Percentiles rank a stretch among this genome's conserved stretches.
Conservation (phyloP, 192 early-diverging fungal species). For the Backusella luteola region DNA sequence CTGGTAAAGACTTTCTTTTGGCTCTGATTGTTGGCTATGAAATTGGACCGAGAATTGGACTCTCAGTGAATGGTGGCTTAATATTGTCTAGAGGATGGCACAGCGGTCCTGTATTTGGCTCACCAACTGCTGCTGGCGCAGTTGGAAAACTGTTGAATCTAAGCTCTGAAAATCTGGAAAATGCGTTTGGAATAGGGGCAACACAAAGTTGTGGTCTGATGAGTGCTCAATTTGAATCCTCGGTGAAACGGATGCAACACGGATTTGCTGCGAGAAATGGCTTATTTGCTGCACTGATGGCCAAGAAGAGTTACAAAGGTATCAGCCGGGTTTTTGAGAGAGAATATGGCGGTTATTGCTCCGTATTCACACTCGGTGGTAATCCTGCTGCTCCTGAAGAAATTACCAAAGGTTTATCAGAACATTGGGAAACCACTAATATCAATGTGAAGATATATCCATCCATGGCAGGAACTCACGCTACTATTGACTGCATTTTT, state of each 20-base stretch:
- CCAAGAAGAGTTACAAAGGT: constrained; percentile 17
- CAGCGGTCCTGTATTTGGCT: constrained; percentile 24
- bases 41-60: constrained; percentile 19
- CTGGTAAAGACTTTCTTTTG: constrained; percentile 20
- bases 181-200: constrained; percentile 24
- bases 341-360: constrained; percentile 13
- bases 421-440: constrained; percentile 14
- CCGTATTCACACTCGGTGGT: constrained; percentile 10
- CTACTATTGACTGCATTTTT: constrained; percentile 23
- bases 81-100: constrained; percentile 29
- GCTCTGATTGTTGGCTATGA: constrained; percentile 16
- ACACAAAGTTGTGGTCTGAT: constrained; percentile 17
- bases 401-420: constrained; percentile 5
- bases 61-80: constrained; percentile 18
- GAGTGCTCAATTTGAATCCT: constrained; percentile 23
- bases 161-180: constrained; percentile 9
- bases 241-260: constrained; percentile 25
- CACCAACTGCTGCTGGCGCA: constrained; percentile 22
- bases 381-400: neutral
- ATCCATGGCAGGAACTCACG: constrained; percentile 22
- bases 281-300: constrained; percentile 17
- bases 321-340: constrained; percentile 21
- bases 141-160: constrained; percentile 13
- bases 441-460: constrained; percentile 21
- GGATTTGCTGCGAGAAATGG: constrained; percentile 22